Evolutionary conservation across 2,329 filamentous ascomycete species (phyloP).

Genomic region (Dendrostoma leiphaemia): DNA sequence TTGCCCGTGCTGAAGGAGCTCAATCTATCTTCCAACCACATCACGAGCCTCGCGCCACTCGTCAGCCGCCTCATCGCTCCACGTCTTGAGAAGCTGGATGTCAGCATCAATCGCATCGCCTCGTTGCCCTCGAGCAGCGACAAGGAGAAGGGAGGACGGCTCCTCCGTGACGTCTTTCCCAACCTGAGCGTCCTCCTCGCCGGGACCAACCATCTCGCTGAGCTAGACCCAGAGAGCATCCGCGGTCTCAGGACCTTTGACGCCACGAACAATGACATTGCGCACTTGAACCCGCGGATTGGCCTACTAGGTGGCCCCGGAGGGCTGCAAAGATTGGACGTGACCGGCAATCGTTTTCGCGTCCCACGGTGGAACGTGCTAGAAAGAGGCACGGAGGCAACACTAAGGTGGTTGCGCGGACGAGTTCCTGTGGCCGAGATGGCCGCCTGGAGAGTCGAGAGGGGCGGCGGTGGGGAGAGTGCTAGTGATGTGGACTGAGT

Average conservation of each 20-base stretch:
- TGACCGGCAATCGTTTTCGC: slow-evolving; percentile 82
- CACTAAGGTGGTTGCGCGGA: slow-evolving; percentile 76
- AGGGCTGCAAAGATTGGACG: slow-evolving; percentile 66
- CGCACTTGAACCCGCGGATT: slow-evolving; percentile 74
- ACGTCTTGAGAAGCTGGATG: slow-evolving; percentile 70
- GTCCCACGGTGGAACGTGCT: slow-evolving; percentile 83
- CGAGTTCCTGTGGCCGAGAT: slow-evolving; percentile 65
- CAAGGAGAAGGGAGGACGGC: slow-evolving; percentile 11
- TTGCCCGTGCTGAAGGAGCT: slow-evolving; percentile 76
- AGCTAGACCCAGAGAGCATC: slow-evolving; percentile 71
- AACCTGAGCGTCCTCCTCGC: slow-evolving; percentile 68
- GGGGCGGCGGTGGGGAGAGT: slow-evolving; percentile 31
- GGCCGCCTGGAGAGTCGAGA: slow-evolving; percentile 52
- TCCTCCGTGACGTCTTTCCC: slow-evolving; percentile 66
- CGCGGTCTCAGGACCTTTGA: slow-evolving; percentile 74
- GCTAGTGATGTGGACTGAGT: slow-evolving; percentile 29
- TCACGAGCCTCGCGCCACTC: slow-evolving; percentile 68
- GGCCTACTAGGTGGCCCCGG: slow-evolving; percentile 69
- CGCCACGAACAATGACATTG: slow-evolving; percentile 81
- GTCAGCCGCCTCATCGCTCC: slow-evolving; percentile 69
- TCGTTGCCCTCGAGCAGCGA: slow-evolving; percentile 54
- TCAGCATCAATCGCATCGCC: slow-evolving; percentile 78
- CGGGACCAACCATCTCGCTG: slow-evolving; percentile 75
- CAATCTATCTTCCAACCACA: slow-evolving; percentile 70
- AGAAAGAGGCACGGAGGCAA: slow-evolving; percentile 82